These are phyloP conservation scores for Lecanicillium sp. DNA, from an alignment of 2,329 filamentous ascomycete genomes.

Conservation along the genomic window DNA sequence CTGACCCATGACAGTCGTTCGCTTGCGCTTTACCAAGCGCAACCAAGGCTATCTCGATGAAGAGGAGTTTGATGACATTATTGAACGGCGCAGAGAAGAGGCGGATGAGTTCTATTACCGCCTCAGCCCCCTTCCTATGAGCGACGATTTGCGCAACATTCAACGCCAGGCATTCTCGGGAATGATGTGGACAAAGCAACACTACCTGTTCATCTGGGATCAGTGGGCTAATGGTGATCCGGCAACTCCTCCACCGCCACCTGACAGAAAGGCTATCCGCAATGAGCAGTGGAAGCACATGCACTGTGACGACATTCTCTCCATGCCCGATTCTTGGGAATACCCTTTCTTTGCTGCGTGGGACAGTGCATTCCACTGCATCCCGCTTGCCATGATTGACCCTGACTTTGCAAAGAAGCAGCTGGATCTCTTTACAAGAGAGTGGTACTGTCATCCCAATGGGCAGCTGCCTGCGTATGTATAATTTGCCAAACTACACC, in stretches of 20 bases:
- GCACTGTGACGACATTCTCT: conserved; percentile 88
- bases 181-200: conserved; percentile 98
- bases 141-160: conserved; percentile 88
- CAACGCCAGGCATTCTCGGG: conserved; percentile 90
- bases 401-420: conserved; percentile 98
- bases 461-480: conserved; percentile 81
- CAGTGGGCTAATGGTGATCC: conserved; percentile 96
- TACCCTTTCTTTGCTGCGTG: conserved; percentile 97
- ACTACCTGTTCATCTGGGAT: conserved; percentile 95
- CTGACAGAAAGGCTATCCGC: conserved; percentile 68
- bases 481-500: neutral
- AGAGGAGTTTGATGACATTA: conserved; percentile 82
- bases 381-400: conserved; percentile 92
- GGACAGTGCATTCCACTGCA: conserved; percentile 96
- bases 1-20: conserved; percentile 53
- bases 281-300: conserved; percentile 93
- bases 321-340: conserved; percentile 98
- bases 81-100: conserved; percentile 79
- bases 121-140: conserved; percentile 87
- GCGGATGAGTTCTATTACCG: conserved; percentile 95
- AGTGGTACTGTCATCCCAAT: conserved; percentile 99
- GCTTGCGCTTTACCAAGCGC: conserved; percentile 77
- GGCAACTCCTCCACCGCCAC: conserved; percentile 75
- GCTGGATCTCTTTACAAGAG: conserved; percentile 86
- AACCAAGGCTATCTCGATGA: conserved; percentile 78